These are phyloP conservation scores for Komagataella ulmi DNA, from an alignment of 805 yeast species.

Conservation along the genomic window DNA sequence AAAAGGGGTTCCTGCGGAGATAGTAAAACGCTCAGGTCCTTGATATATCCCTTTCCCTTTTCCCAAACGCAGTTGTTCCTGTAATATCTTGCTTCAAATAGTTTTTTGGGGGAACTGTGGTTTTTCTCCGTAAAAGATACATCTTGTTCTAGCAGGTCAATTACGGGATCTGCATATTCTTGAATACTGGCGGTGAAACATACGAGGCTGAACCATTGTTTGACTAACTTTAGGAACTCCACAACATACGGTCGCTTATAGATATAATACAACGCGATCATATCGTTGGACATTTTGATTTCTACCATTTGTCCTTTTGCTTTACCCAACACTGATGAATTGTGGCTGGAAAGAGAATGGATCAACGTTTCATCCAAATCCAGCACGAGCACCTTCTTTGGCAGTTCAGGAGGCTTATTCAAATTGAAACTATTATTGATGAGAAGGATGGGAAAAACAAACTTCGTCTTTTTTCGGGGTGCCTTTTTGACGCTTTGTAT, in stretches of 20 bases:
- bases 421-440: constrained; percentile 17
- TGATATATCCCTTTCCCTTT: constrained; percentile 77
- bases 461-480: constrained; percentile 8
- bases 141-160: constrained; percentile 77
- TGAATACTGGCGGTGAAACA: constrained; percentile 90
- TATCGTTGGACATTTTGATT: constrained; percentile 50
- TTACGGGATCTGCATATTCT: constrained; percentile 95
- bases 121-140: constrained; percentile 16
- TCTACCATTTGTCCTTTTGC: constrained; percentile 65
- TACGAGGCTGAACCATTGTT: constrained; percentile 79
- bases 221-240: constrained; percentile 62
- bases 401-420: constrained; percentile 16
- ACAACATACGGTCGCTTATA: constrained; percentile 90
- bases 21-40: constrained; percentile 35
- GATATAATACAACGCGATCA: constrained; percentile 77
- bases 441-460: constrained; percentile 19
- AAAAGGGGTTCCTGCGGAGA: constrained; percentile 7
- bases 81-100: constrained; percentile 52
- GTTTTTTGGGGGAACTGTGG: constrained; percentile 10
- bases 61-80: constrained; percentile 68
- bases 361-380: constrained; percentile 93
- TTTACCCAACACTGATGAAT: constrained; percentile 26
- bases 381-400: constrained; percentile 56
- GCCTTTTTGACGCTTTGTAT: constrained; percentile 5
- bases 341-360: constrained; percentile 71